Evolutionary conservation across 306 rosid species (phyloP), one percentile per base, ranked within the genome.

Genomic region (Inga leiocalycina): DNA sequence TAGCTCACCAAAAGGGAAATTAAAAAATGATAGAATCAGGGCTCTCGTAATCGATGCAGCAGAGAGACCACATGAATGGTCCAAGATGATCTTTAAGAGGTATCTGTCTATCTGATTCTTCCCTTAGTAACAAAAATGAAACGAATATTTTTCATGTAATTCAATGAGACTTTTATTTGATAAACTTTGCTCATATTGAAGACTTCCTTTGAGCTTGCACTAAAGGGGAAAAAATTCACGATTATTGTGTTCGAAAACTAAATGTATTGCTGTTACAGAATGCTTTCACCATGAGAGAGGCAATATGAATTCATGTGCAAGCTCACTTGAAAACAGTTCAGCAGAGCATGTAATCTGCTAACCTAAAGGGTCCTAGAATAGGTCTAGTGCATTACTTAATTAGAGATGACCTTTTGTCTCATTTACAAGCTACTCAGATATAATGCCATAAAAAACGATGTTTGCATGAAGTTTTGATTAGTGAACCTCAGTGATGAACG

Each of bases 401-500:
- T 71, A 5, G 13, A 75, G 78, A 32, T 56, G 48, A 41, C 49
- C 22, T 46, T 71, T 59, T 54, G 37, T 59, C 45, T 77, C 37
- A 71, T 35, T 54, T 79, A 46, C 76, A 62, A 30, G 70, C 68
- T 86, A 41, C 32, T 62, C 59, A 49, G 79, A 3, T 59, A 69
- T 75, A 61, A 20, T 74, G 64, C 64, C 13, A 14, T 73, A 12
- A 6, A 65, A 2, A 2, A 59, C 77, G 44, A 15, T 2, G 75
- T 15, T 16, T 49, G 15, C 45, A 57, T 44, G 71, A 54, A 78
- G 71, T 74, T 79, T 69, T 19, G 83, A 78, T 76, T 56, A 51
- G 68, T 19, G 68, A 84, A 95, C 98, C 99, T 95, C 99, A 83
- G 93, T 95, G 85, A 95, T 88, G 79, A 95, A 95, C 74, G 98